Conservation (phyloP, 2,329 filamentous ascomycete genomes). For the Fusarium sp. region DNA sequence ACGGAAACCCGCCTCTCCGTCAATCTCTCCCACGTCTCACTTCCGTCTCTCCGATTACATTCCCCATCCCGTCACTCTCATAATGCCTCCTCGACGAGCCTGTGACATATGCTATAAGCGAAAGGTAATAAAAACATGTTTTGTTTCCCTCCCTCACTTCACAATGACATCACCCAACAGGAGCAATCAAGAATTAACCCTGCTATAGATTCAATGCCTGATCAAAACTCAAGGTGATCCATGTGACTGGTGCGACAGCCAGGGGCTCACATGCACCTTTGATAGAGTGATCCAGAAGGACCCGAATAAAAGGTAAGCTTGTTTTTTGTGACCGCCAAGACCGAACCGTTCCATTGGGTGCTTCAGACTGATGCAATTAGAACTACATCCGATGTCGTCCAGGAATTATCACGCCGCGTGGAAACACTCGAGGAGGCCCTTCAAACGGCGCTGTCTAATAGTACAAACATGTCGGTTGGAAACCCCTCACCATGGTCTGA, state of each 20-base stretch:
- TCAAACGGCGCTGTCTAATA: conserved; percentile 16
- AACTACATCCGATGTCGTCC: conserved; percentile 32
- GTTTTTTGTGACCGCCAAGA: not conserved
- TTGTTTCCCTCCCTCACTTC: not conserved
- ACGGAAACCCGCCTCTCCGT: conserved; percentile 24
- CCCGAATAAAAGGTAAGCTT: conserved; percentile 34
- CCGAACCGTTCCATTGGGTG: conserved; percentile 2
- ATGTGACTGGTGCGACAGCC: conserved; percentile 43
- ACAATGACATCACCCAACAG: not conserved
- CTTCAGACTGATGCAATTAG: conserved; percentile 14
- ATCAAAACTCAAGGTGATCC: conserved; percentile 29
- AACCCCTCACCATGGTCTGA: conserved; percentile 22
- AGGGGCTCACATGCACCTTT: conserved; percentile 40
- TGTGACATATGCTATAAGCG: conserved; percentile 40
- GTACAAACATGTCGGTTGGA: conserved; percentile 3
- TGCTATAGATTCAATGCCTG: conserved; percentile 40
- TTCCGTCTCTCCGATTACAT: conserved; percentile 40
- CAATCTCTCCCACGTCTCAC: not conserved
- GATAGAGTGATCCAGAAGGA: conserved; percentile 38
- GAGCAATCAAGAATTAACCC: not conserved
- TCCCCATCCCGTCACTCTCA: not conserved
- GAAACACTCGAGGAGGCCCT: conserved; percentile 37
- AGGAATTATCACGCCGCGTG: conserved; percentile 37
- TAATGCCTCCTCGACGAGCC: conserved; percentile 38
- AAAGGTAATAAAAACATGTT: conserved; percentile 26